Evolutionary conservation across 306 rosid genomes (phyloP).

Genomic region (Carpinus viminea): DNA sequence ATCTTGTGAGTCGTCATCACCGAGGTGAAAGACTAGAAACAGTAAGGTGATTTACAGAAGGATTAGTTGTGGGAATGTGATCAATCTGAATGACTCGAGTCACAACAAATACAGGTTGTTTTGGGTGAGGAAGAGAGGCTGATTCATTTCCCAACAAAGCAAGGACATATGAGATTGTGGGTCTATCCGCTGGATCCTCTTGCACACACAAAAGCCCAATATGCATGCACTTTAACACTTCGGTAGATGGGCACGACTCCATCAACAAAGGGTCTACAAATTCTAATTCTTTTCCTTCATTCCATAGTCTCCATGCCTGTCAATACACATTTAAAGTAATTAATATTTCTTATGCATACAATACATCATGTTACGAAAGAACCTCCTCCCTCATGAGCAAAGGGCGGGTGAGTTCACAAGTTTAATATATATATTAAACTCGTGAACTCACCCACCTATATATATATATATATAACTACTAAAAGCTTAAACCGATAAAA

Average conservation of each 20-base stretch:
- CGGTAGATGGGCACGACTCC: conserved; percentile 20
- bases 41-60: conserved; percentile 20
- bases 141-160: conserved; percentile 40
- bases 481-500: too few relatives aligned
- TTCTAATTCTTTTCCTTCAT: conserved; percentile 42
- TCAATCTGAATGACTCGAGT: conserved; percentile 16
- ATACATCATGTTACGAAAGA: too few relatives aligned
- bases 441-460: too few relatives aligned
- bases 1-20: background rate
- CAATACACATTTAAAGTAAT: background rate
- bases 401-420: too few relatives aligned
- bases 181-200: conserved; percentile 53
- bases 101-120: conserved; percentile 43
- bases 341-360: too few relatives aligned
- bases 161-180: conserved; percentile 48
- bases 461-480: too few relatives aligned
- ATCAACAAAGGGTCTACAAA: conserved; percentile 43
- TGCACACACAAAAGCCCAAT: conserved; percentile 63
- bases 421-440: too few relatives aligned
- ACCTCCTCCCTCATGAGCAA: too few relatives aligned
- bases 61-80: conserved; percentile 14
- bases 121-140: conserved; percentile 45
- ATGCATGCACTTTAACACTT: conserved; percentile 42
- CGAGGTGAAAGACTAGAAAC: conserved; percentile 31
- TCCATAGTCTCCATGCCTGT: conserved; percentile 60